Evolutionary conservation across 257 asterid species (phyloP), one percentile per base, ranked within the genome.

Genomic region (Phtheirospermum japonicum): DNA sequence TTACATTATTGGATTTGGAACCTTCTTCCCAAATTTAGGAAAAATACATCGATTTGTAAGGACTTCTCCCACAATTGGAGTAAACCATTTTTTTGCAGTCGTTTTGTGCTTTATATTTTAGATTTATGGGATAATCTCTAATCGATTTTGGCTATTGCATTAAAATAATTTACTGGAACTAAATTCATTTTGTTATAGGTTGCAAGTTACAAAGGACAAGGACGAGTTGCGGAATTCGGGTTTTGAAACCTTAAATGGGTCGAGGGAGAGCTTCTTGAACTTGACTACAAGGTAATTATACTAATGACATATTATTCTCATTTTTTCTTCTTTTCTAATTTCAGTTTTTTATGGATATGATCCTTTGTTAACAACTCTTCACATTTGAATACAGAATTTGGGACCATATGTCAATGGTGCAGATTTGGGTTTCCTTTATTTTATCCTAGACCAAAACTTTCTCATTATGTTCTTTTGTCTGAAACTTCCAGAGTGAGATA

Each of bases 191-290:
- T n/a, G n/a, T n/a, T n/a, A n/a, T n/a, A n/a, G n/a, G n/a, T n/a
- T n/a, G n/a, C n/a, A n/a, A n/a, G n/a, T n/a, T n/a, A n/a, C n/a
- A n/a, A n/a, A n/a, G n/a, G n/a, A n/a, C n/a, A n/a, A n/a, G n/a
- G n/a, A n/a, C 82, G 95, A 69, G 83, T 88, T 11, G 97, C 97
- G 20, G 26, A 92, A 65, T 82, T 78, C 11, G 97, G 98, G 63
- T 92, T 84, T 83, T 62, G 67, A 73, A 89, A 88, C 52, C 90
- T 93, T 17, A 83, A 77, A 71, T 92, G 98, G 98, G 95, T 92
- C 7, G 95, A 88, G 66, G 98, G 98, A 1, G 96, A 91, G 75
- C 94, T 92, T 71, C 79, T 92, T 58, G 93, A 89, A 74, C 86
- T 92, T 37, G 86, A 84, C 9, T 93, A 97, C 74, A 92, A 77